A percentile compares a stretch with the other conserved stretches of the same genome.
Conservation (phyloP, 2,329 filamentous ascomycete genomes). For the Sphaceloma murrayae region DNA sequence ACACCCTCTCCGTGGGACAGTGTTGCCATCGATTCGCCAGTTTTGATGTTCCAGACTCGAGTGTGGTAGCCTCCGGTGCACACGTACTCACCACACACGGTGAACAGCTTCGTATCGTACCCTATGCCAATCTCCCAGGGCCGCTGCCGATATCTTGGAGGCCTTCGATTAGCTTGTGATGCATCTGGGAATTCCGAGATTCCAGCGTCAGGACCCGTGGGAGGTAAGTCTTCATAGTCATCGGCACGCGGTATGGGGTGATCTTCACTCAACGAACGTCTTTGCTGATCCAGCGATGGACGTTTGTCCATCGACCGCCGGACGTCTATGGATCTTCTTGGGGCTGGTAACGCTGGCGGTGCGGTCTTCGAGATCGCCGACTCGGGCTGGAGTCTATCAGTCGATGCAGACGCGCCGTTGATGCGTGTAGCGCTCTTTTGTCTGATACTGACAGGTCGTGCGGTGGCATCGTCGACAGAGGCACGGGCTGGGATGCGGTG, state of each 20-base stretch:
- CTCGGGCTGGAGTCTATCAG: slow-evolving; percentile 23
- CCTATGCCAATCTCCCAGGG: slow-evolving; percentile 70
- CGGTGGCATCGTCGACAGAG: slow-evolving; percentile 15
- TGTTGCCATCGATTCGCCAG: slow-evolving; percentile 72
- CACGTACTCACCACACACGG: slow-evolving; percentile 77
- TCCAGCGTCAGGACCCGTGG: slow-evolving; percentile 12
- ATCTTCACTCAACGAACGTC: background rate
- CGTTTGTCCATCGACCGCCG: slow-evolving; percentile 16
- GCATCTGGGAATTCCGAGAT: slow-evolving; percentile 64
- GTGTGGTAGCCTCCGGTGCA: slow-evolving; percentile 83
- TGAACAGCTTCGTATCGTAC: slow-evolving; percentile 78
- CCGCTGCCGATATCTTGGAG: slow-evolving; percentile 63
- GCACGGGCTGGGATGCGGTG: slow-evolving; percentile 17
- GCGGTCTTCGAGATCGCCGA: slow-evolving; percentile 17
- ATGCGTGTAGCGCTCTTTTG: background rate
- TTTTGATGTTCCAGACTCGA: slow-evolving; percentile 74
- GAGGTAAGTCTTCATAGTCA: slow-evolving; percentile 18
- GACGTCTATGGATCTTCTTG: slow-evolving; percentile 22
- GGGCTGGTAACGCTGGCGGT: slow-evolving; percentile 29
- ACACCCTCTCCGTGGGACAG: slow-evolving; percentile 75
- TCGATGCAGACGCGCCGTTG: slow-evolving; percentile 9
- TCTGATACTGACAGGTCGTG: background rate
- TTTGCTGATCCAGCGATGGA: slow-evolving; percentile 5
- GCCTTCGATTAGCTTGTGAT: slow-evolving; percentile 72
- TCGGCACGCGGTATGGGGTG: slow-evolving; percentile 15